These are phyloP conservation scores for Coemansia sp. DNA, from an alignment of 192 early-diverging fungal species.

Conservation along the genomic window DNA sequence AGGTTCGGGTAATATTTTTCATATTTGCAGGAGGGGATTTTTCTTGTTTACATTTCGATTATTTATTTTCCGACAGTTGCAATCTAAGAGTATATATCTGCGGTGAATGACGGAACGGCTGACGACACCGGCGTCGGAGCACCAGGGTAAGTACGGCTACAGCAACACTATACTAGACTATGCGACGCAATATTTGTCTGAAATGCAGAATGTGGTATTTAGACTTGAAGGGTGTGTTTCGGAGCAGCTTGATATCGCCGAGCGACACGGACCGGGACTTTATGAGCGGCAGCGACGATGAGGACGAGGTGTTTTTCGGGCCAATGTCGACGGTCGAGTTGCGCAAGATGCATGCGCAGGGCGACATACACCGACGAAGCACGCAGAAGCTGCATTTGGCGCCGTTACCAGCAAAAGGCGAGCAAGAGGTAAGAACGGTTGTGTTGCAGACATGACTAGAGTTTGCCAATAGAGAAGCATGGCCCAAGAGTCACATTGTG, in stretches of 20 bases:
- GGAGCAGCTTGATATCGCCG: slow-evolving; percentile 2
- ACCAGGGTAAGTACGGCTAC: not conserved
- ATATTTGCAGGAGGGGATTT: not conserved
- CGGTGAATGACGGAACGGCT: not conserved
- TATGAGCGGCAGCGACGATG: slow-evolving; percentile 12
- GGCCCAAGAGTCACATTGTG: too few relatives aligned
- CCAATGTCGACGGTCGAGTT: slow-evolving; percentile 29
- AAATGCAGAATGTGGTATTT: not conserved
- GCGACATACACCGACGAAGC: slow-evolving; percentile 22
- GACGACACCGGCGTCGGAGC: not conserved
- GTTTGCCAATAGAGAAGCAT: too few relatives aligned
- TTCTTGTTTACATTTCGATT: not conserved
- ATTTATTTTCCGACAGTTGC: not conserved
- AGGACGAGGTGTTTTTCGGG: slow-evolving; percentile 49
- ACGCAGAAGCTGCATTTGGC: slow-evolving; percentile 19
- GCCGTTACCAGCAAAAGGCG: slow-evolving; percentile 7
- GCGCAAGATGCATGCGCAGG: slow-evolving; percentile 10
- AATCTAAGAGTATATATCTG: too few relatives aligned
- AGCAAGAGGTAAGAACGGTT: too few relatives aligned
- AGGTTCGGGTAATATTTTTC: not conserved
- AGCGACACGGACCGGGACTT: slow-evolving; percentile 6
- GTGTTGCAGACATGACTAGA: too few relatives aligned
- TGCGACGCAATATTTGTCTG: not conserved
- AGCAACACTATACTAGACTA: not conserved
- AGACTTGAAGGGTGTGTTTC: not conserved